These are phyloP conservation scores for Oryza glumipatula DNA, from an alignment of 176 grass and related monocot species.

Conservation along the genomic window DNA sequence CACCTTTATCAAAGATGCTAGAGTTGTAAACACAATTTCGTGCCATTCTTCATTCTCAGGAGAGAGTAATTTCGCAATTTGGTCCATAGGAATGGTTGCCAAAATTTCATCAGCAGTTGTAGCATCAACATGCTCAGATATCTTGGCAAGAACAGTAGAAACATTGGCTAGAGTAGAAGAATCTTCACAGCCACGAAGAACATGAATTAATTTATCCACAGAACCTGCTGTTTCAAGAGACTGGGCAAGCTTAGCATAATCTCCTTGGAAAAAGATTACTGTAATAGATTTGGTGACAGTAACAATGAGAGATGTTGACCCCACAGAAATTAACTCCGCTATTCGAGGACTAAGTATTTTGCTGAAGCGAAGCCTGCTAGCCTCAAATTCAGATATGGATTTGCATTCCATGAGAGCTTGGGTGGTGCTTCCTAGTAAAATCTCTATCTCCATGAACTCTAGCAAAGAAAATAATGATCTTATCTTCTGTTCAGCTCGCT, in stretches of 20 bases:
- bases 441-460: slow-evolving; percentile 51
- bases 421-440: slow-evolving; percentile 55
- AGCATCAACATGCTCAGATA: slow-evolving; percentile 60
- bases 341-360: slow-evolving; percentile 61
- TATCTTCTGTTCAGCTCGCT: slow-evolving; percentile 56
- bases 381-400: slow-evolving; percentile 71
- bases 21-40: slow-evolving; percentile 64
- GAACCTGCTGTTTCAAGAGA: slow-evolving; percentile 68
- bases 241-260: slow-evolving; percentile 55
- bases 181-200: slow-evolving; percentile 60
- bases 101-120: slow-evolving; percentile 60
- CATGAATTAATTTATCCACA: slow-evolving; percentile 52
- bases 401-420: slow-evolving; percentile 76
- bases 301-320: slow-evolving; percentile 51
- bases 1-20: slow-evolving; percentile 58
- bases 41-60: slow-evolving; percentile 66
- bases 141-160: slow-evolving; percentile 59
- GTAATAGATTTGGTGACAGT: slow-evolving; percentile 50
- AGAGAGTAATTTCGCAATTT: slow-evolving; percentile 62
- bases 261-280: slow-evolving; percentile 49
- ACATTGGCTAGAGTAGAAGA: slow-evolving; percentile 49
- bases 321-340: slow-evolving; percentile 62
- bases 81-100: slow-evolving; percentile 63
- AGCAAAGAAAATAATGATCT: slow-evolving; percentile 55
- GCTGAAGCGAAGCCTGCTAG: slow-evolving; percentile 59